Conservation (phyloP, 768 basidiomycete species). For the Tulasnella sp. region DNA sequence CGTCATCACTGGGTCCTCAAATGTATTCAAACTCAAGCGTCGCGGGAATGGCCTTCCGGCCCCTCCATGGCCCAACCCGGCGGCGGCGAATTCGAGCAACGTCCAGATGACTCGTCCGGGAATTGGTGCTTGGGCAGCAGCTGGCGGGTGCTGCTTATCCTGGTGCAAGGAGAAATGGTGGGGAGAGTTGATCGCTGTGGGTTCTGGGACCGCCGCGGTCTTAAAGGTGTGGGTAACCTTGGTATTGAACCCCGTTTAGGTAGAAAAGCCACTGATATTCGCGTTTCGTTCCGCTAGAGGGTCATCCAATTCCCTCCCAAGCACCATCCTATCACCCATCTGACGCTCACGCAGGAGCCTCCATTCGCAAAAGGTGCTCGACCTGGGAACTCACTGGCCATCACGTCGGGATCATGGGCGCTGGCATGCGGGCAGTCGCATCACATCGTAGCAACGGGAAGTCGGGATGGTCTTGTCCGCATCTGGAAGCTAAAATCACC, state of each 20-base stretch:
- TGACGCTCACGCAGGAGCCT: conserved; percentile 54
- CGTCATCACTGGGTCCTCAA: conserved; percentile 49
- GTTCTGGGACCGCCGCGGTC: conserved; percentile 64
- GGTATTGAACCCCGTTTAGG: not conserved
- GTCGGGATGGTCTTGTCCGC: conserved; percentile 80
- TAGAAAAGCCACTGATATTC: not conserved
- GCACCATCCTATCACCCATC: conserved; percentile 60
- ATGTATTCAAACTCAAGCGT: not conserved
- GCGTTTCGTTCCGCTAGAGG: conserved; percentile 40
- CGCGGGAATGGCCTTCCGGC: conserved; percentile 25
- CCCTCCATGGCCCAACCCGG: conserved; percentile 43
- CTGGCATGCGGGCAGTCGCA: conserved; percentile 90
- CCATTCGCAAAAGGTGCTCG: conserved; percentile 32
- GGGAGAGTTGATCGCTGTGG: conserved; percentile 84
- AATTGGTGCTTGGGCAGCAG: conserved; percentile 68
- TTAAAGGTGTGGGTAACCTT: conserved; percentile 59
- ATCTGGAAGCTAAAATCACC: conserved; percentile 82
- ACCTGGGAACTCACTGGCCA: conserved; percentile 51
- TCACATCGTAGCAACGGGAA: conserved; percentile 89
- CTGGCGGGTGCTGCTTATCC: conserved; percentile 88
- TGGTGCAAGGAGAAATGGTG: conserved; percentile 98
- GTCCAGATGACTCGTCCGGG: conserved; percentile 42
- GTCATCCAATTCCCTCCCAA: conserved; percentile 73
- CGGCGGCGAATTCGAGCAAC: conserved; percentile 32
- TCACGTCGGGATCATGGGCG: conserved; percentile 89